Evolutionary conservation across 495 filamentous ascomycete species (phyloP).

Genomic region (Daldinia concentrica): DNA sequence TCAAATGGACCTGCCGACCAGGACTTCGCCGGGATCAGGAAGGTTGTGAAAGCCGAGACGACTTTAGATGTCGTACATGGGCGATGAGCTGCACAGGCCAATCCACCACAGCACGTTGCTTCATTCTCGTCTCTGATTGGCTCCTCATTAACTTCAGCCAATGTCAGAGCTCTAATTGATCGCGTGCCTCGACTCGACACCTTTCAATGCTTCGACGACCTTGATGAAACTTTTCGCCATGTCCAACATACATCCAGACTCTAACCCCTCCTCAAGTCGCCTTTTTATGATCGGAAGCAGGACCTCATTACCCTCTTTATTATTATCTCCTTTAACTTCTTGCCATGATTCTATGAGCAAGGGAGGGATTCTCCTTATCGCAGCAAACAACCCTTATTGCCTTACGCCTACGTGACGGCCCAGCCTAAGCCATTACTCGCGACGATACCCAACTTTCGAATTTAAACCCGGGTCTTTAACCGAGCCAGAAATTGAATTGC

Average conservation of each 20-base stretch:
- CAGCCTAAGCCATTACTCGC: not conserved
- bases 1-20: slow-evolving; percentile 8
- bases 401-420: slow-evolving; percentile 17
- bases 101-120: slow-evolving; percentile 38
- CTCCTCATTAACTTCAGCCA: slow-evolving; percentile 28
- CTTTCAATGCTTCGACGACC: slow-evolving; percentile 36
- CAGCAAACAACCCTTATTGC: slow-evolving; percentile 10
- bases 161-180: slow-evolving; percentile 48
- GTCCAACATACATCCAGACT: slow-evolving; percentile 33
- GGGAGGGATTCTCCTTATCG: slow-evolving; percentile 1
- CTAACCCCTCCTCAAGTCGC: slow-evolving; percentile 23
- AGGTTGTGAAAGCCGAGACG: slow-evolving; percentile 22
- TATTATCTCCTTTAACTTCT: slow-evolving; percentile 8
- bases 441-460: slow-evolving; percentile 2
- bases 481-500: not conserved
- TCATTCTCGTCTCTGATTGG: slow-evolving; percentile 38
- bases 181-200: slow-evolving; percentile 48
- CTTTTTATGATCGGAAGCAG: slow-evolving; percentile 16
- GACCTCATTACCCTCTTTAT: not conserved
- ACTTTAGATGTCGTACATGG: slow-evolving; percentile 21
- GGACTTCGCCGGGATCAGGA: slow-evolving; percentile 1
- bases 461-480: not conserved
- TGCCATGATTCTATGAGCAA: slow-evolving; percentile 13
- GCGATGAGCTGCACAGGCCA: slow-evolving; percentile 30
- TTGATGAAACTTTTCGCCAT: slow-evolving; percentile 25